Conservation (phyloP, 1,284 basidiomycete species). For the Tremellales sp. region DNA sequence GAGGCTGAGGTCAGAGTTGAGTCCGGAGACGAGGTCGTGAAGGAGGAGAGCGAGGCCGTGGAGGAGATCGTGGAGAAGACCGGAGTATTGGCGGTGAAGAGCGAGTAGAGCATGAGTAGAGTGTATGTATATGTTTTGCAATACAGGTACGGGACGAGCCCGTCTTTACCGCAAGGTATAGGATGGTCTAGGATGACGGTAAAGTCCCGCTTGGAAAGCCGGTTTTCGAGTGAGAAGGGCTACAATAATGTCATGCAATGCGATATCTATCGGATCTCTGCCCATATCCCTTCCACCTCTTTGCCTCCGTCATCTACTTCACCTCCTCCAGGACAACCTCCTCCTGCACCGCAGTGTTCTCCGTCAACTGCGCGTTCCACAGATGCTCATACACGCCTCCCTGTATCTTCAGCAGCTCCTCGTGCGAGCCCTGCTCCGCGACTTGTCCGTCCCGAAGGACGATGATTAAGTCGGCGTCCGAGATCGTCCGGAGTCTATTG, state of each 20-base stretch:
- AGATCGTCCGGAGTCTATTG: too few species aligned
- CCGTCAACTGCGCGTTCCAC: constrained; percentile 72
- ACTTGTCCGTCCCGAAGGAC: constrained; percentile 81
- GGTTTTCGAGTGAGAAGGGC: too few species aligned
- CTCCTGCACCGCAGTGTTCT: constrained; percentile 28
- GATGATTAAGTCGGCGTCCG: constrained; percentile 70
- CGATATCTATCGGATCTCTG: too few species aligned
- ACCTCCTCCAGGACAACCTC: constrained; percentile 16
- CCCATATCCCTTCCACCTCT: not conserved
- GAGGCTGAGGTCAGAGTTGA: constrained; percentile 19
- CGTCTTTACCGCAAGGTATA: too few species aligned
- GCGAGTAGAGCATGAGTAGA: not conserved
- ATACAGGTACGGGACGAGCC: too few species aligned
- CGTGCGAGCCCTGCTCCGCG: constrained; percentile 87
- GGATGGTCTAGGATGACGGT: too few species aligned
- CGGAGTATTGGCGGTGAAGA: constrained; percentile 18
- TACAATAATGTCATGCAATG: too few species aligned
- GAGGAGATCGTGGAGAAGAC: constrained; percentile 30
- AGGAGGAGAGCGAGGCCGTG: constrained; percentile 23
- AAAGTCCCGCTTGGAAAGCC: too few species aligned
- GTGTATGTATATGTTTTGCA: not conserved
- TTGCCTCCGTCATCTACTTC: constrained; percentile 6
- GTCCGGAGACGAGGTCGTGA: constrained; percentile 21
- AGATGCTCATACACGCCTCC: constrained; percentile 74
- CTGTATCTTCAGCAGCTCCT: constrained; percentile 65